phyloP scores from a whole-genome alignment of 306 rosid genomes.

The Vicia villosa region DNA sequence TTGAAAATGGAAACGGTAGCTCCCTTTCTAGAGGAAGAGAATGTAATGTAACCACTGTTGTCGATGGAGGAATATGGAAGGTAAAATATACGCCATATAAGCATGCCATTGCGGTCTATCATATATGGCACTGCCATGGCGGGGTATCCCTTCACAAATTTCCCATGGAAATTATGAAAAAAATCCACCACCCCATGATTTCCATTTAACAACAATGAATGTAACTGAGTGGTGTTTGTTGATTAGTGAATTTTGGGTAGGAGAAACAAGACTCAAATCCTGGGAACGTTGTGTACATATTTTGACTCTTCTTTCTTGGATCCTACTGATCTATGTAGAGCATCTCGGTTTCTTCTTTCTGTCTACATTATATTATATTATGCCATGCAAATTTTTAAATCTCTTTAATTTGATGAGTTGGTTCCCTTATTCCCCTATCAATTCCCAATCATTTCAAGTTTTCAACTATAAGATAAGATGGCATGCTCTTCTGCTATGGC shows the following conservation, averaged over 20 bases:
- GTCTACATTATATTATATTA: not conserved
- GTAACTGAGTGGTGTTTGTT: not conserved
- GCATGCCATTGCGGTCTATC: too few relatives aligned
- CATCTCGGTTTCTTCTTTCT: not conserved
- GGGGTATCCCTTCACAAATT: too few relatives aligned
- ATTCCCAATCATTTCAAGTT: too few relatives aligned
- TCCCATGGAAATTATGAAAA: too few relatives aligned
- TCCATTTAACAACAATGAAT: not conserved
- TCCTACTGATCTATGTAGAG: not conserved
- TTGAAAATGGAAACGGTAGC: too few relatives aligned
- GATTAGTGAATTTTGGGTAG: not conserved
- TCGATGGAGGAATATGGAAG: too few relatives aligned
- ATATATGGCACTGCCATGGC: too few relatives aligned
- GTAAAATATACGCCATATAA: too few relatives aligned
- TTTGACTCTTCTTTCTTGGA: conserved; percentile 3
- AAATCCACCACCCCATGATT: too few relatives aligned
- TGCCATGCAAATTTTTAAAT: not conserved
- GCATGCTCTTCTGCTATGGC: conserved; percentile 12
- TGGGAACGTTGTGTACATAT: not conserved
- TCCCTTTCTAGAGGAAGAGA: not conserved
- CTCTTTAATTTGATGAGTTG: conserved; percentile 12
- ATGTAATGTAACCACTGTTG: not conserved
- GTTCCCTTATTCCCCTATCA: conserved; percentile 10
- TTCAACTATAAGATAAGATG: conserved; percentile 15
- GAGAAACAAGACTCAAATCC: not conserved